These are phyloP conservation scores for Neonectria sp. DNA, from an alignment of 2,329 filamentous ascomycete genomes.

Conservation along the genomic window DNA sequence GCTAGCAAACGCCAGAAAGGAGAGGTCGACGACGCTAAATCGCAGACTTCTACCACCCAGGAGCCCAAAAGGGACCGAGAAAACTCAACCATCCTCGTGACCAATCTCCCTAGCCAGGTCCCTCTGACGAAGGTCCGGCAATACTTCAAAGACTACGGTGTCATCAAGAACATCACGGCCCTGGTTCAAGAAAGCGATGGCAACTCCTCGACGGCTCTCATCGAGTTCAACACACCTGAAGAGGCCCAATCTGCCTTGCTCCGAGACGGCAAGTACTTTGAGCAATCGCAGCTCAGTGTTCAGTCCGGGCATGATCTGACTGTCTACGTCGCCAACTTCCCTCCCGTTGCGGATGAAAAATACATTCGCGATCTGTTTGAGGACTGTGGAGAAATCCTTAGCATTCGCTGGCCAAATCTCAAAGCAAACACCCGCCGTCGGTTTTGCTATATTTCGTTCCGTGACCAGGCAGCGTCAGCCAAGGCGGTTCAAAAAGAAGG, in stretches of 20 bases:
- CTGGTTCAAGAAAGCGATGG: conserved; percentile 71
- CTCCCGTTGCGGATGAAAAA: conserved; percentile 79
- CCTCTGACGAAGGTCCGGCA: conserved; percentile 83
- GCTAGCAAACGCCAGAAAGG: conserved; percentile 78
- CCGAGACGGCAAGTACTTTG: conserved; percentile 85
- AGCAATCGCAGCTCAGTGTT: conserved; percentile 81
- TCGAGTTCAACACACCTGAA: conserved; percentile 87
- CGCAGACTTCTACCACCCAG: conserved; percentile 40
- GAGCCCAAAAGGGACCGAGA: conserved; percentile 86
- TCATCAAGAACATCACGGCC: conserved; percentile 83
- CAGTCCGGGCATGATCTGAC: conserved; percentile 83
- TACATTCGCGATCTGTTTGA: conserved; percentile 79
- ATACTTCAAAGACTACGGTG: conserved; percentile 93
- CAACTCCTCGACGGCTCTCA: conserved; percentile 75
- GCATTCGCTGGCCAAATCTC: conserved; percentile 90
- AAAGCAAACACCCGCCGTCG: conserved; percentile 90
- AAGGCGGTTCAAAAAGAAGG: conserved; percentile 82
- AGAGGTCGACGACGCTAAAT: conserved; percentile 52
- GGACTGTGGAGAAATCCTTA: conserved; percentile 85
- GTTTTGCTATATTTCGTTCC: conserved; percentile 97
- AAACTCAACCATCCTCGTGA: conserved; percentile 87
- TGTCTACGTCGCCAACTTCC: conserved; percentile 92
- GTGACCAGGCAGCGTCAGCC: conserved; percentile 75
- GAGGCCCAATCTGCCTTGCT: conserved; percentile 87
- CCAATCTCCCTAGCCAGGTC: conserved; percentile 79